Evolutionary conservation across 805 yeast genomes (phyloP).

Genomic region (Aciculoconidium aculeatum): DNA sequence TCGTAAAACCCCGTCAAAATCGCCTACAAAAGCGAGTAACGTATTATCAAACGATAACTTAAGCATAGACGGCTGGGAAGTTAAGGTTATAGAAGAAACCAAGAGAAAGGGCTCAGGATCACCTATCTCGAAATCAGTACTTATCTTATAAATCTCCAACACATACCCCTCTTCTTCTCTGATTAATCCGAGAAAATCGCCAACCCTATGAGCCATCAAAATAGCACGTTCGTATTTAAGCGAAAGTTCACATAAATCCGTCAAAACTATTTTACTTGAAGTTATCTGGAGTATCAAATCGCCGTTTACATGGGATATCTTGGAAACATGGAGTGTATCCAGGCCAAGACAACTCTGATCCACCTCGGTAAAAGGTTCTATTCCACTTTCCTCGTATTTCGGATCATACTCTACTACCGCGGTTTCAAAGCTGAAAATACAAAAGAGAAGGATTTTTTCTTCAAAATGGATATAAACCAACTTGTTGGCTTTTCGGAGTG

Average conservation of each 20-base stretch:
- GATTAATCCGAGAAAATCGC: constrained; percentile 10
- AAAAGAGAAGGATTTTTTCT: constrained; percentile 20
- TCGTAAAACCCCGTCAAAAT: no score
- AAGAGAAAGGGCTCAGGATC: no score
- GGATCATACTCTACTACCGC: constrained; percentile 26
- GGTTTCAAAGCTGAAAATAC: constrained; percentile 36
- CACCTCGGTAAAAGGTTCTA: constrained; percentile 20
- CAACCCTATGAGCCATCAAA: constrained; percentile 9
- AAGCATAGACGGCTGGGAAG: no score
- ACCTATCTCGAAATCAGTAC: constrained; percentile 2
- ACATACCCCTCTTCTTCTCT: constrained; percentile 10
- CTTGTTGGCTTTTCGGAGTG: constrained; percentile 24
- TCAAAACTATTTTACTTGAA: constrained; percentile 13
- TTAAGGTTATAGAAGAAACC: no score
- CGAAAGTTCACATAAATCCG: constrained; percentile 14
- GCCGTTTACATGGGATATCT: constrained; percentile 5
- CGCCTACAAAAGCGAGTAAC: no score
- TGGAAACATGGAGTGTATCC: constrained; percentile 6
- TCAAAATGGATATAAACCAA: constrained; percentile 14
- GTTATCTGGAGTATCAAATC: constrained; percentile 24
- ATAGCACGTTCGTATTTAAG: constrained; percentile 6
- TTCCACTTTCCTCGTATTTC: constrained; percentile 15
- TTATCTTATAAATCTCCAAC: constrained; percentile 5
- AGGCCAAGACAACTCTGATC: constrained; percentile 11
- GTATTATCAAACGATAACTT: no score